Base-by-base conservation (phyloP, 345 rosid genomes). In the Murraya paniculata region DNA sequence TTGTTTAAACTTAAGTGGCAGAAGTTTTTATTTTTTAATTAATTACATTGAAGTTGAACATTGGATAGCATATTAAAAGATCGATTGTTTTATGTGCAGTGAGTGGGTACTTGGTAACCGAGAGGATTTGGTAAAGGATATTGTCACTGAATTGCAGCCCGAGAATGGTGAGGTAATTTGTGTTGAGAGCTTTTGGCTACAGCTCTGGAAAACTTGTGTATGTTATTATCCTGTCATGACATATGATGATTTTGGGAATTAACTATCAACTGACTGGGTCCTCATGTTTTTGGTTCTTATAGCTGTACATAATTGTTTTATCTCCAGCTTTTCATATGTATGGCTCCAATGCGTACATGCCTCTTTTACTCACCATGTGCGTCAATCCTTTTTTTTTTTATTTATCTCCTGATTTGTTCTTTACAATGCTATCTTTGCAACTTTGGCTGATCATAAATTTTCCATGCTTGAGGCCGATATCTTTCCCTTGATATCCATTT, bases 81-180 rank as follows among this genome's bases (percentile, higher is more conserved):
- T 68, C 16, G 25, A 30, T 18, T 27, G 19, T 79, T 74, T 59
- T 58, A 35, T 72, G 67, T 72, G 88, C 90, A 96, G 99, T 84
- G 98, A 94, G 78, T 94, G 98, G 99, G 98, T 95, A 73, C 94
- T 95, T 78, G 98, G 99, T 67, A 92, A 88, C 81, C 88, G 95
- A 62, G 99, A 94, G 84, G 97, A 96, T 91, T 88, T 96, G 83
- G 98, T 86, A 71, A 96, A 91, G 88, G 97, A 96, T 84, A 87
- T 94, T 70, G 65, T 89, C 76, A 84, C 90, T 35, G 95, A 89
- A 81, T 69, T 96, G 85, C 93, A 86, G 83, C 92, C 89, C 38
- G 90, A 88, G 73, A 89, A 84, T 38, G 90, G 93, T 65, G 99
- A 94, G 98, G 99, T 95, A 91, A 81, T 75, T 57, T 59, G 69